phyloP scores from a whole-genome alignment of 768 basidiomycete genomes.

The Leccinum subgranulosum region DNA sequence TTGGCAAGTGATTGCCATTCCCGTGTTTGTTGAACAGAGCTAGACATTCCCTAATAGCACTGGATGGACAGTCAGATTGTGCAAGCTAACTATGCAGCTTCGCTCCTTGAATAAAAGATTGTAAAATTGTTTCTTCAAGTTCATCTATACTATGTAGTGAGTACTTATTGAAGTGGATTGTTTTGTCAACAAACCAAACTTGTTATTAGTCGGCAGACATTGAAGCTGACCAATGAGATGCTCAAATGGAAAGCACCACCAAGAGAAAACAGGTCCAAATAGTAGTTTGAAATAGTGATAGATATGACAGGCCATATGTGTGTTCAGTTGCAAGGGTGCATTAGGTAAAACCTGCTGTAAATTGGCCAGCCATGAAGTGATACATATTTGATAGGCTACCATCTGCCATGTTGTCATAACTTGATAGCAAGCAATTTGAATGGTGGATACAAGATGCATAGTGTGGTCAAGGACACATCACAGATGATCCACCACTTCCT shows the following conservation, averaged over 20 bases:
- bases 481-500: not conserved
- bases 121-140: constrained; percentile 5
- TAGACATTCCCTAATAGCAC: constrained; percentile 3
- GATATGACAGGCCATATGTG: constrained; percentile 30
- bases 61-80: constrained; percentile 1
- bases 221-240: constrained; percentile 37
- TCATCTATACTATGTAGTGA: constrained; percentile 5
- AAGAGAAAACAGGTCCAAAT: constrained; percentile 37
- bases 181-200: constrained; percentile 17
- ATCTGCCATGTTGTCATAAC: constrained; percentile 8
- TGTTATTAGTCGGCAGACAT: constrained; percentile 30
- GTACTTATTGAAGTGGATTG: constrained; percentile 4
- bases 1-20: too few species aligned
- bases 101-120: constrained; percentile 12
- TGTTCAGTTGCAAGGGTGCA: constrained; percentile 17
- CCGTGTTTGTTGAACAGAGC: not conserved
- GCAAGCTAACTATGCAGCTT: constrained; percentile 11
- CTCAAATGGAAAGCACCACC: constrained; percentile 42
- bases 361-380: constrained; percentile 17
- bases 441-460: constrained; percentile 28
- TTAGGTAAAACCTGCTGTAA: constrained; percentile 21
- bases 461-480: constrained; percentile 22
- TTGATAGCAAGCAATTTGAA: constrained; percentile 16
- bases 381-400: constrained; percentile 7
- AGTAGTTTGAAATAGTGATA: constrained; percentile 32